Evolutionary conservation across 371 early-diverging fungal genomes (phyloP), one percentile per base, ranked within the genome.

Genomic region (Gilbertella persicaria): DNA sequence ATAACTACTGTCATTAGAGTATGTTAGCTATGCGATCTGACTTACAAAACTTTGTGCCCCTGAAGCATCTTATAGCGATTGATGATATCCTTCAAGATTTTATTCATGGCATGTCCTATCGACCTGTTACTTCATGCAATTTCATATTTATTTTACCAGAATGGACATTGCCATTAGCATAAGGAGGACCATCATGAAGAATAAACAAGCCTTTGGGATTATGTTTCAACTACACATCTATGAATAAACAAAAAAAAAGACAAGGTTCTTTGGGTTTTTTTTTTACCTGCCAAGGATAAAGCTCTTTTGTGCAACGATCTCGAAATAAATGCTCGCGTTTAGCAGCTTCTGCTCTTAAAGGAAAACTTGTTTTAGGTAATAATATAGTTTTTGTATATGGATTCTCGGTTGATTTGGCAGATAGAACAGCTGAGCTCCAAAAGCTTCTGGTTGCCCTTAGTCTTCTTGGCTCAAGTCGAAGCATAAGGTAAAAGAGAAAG

Each of bases 161-260:
- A 66, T 98, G 97, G 13, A 96, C 85, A 50, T 89, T 83, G 38
- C 97, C 98, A 61, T 96, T 96, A 29, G 97, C 97, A 74, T 95
- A 98, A 12, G 98, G 98, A 29, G 98, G 98, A 2, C 98, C 97
- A 71, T 98, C 98, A 60, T 95, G 96, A 45, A 95, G 83, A n/a
- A 92, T 75, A 71, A 89, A 94, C 20, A 77, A 45, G 12, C 82
- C 78, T 19, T 84, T 82, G 1, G 80, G 69, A 47, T 86, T 90
- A 59, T 86, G 82, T 49, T 82, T 68, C 24, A 81, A 44, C 80
- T 75, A 17, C 2, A 39, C 17, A 2, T 5, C 44, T n/a, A 23
- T 28, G 7, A 10, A 28, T 13, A 28, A 44, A 44, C 2, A 28
- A 25, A 28, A 4, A 13, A 28, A 44, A 28, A 16, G 16, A 36